Conservation (phyloP, 768 basidiomycete species). For the Panaeolus cyanescens region DNA sequence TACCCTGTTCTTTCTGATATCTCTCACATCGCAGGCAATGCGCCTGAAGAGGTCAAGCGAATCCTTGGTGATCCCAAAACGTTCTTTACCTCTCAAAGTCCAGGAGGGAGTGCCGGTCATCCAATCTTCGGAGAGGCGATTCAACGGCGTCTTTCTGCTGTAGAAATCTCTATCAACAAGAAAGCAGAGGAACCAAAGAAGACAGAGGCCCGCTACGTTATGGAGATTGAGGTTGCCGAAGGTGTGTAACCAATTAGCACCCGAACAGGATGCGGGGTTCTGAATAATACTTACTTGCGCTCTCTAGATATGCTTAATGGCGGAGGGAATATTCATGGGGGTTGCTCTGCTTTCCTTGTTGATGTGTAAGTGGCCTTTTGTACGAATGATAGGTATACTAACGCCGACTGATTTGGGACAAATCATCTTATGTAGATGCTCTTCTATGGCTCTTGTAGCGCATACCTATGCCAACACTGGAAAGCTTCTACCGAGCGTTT, state of each 20-base stretch:
- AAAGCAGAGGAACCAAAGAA: slow-evolving; percentile 48
- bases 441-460: slow-evolving; percentile 45
- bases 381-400: neutral
- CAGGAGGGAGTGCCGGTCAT: slow-evolving; percentile 6
- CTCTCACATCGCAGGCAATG: slow-evolving; percentile 28
- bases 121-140: slow-evolving; percentile 21
- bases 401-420: neutral
- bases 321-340: slow-evolving; percentile 48
- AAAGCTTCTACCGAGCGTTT: slow-evolving; percentile 35
- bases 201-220: slow-evolving; percentile 46
- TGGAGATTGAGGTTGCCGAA: slow-evolving; percentile 34
- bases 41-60: slow-evolving; percentile 28
- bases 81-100: slow-evolving; percentile 15
- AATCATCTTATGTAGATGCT: slow-evolving; percentile 37
- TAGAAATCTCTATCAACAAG: slow-evolving; percentile 41
- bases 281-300: neutral
- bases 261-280: neutral
- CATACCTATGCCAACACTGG: slow-evolving; percentile 26
- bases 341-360: slow-evolving; percentile 52
- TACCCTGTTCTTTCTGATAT: slow-evolving; percentile 12
- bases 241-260: slow-evolving; percentile 27
- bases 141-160: slow-evolving; percentile 26
- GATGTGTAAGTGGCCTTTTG: slow-evolving; percentile 42
- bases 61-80: slow-evolving; percentile 16
- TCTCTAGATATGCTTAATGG: slow-evolving; percentile 54